Conservation (phyloP, 352 stramenopile genomes). For the Globisporangium rhizosaccharum region DNA sequence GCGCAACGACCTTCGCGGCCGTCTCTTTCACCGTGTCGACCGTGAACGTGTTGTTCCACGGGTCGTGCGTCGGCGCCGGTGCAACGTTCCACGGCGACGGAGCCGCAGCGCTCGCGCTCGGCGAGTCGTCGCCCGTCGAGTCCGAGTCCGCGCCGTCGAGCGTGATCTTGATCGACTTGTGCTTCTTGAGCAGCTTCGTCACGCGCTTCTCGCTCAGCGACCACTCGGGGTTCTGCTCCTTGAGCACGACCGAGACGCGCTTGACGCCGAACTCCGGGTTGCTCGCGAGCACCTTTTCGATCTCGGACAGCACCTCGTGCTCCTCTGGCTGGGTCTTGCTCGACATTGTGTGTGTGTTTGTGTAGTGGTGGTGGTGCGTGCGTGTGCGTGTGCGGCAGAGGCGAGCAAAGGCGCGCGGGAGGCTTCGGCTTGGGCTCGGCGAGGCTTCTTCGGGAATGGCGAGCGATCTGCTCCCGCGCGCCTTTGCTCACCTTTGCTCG, state of each 20-base stretch:
- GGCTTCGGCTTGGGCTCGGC: background rate
- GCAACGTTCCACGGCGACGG: slow-evolving; percentile 56
- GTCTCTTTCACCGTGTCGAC: slow-evolving; percentile 18
- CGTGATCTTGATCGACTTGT: slow-evolving; percentile 40
- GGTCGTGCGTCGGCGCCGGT: slow-evolving; percentile 21
- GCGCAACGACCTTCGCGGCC: slow-evolving; percentile 11
- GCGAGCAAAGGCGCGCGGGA: background rate
- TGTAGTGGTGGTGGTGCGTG: too few relatives aligned
- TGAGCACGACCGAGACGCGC: slow-evolving; percentile 52
- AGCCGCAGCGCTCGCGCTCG: slow-evolving; percentile 6
- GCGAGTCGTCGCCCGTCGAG: slow-evolving; percentile 11
- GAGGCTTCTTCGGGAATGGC: slow-evolving; percentile 9
- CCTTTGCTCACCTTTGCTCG: too few relatives aligned
- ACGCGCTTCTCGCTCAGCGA: slow-evolving; percentile 71
- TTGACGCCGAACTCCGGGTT: slow-evolving; percentile 73
- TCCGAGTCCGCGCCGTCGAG: slow-evolving; percentile 18
- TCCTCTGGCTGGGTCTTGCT: slow-evolving; percentile 56
- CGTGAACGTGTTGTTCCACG: slow-evolving; percentile 48
- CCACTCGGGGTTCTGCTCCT: slow-evolving; percentile 65
- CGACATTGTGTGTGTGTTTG: slow-evolving; percentile 24
- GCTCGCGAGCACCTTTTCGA: slow-evolving; percentile 43
- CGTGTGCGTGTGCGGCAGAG: background rate
- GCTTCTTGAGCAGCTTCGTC: slow-evolving; percentile 69
- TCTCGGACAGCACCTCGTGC: slow-evolving; percentile 52
- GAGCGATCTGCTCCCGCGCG: background rate